phyloP scores from a whole-genome alignment of 805 yeast genomes.

The Yamadazyma sp. region DNA sequence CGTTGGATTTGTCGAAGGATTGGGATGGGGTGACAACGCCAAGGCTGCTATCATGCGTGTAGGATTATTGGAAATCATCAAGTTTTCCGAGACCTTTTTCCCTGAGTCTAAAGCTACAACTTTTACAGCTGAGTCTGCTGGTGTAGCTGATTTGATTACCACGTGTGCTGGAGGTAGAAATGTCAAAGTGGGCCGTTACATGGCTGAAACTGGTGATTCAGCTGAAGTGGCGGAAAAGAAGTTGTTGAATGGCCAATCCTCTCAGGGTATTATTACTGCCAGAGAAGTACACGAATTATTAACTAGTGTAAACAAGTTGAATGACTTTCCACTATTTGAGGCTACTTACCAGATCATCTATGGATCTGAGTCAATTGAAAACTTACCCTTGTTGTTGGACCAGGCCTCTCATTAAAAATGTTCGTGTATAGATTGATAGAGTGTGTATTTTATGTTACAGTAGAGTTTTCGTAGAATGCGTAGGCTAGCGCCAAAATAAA shows the following conservation, averaged over 20 bases:
- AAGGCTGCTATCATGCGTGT: slow-evolving; percentile 49
- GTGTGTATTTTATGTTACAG: slow-evolving; percentile 1
- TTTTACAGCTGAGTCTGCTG: slow-evolving; percentile 46
- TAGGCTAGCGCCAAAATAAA: too few species aligned
- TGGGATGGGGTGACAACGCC: slow-evolving; percentile 52
- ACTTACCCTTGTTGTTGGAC: slow-evolving; percentile 43
- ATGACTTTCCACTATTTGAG: slow-evolving; percentile 46
- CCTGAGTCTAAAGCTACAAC: slow-evolving; percentile 38
- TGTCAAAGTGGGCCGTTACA: slow-evolving; percentile 46
- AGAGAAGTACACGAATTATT: slow-evolving; percentile 49
- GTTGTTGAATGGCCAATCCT: slow-evolving; percentile 46
- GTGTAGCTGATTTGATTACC: slow-evolving; percentile 50
- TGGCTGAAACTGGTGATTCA: slow-evolving; percentile 42
- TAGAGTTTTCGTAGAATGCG: too few species aligned
- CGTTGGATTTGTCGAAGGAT: slow-evolving; percentile 48
- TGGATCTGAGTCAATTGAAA: slow-evolving; percentile 40
- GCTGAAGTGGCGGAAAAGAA: slow-evolving; percentile 45
- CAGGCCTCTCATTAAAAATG: slow-evolving; percentile 1
- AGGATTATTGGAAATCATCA: slow-evolving; percentile 44
- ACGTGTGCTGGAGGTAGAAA: slow-evolving; percentile 50
- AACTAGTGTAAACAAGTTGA: slow-evolving; percentile 30
- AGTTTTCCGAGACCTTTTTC: slow-evolving; percentile 56
- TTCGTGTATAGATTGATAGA: slow-evolving; percentile 1
- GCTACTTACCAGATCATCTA: slow-evolving; percentile 45
- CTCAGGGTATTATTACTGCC: slow-evolving; percentile 47